Base-by-base conservation (phyloP, 2,329 filamentous ascomycete genomes). In the Colletotrichum karsti region DNA sequence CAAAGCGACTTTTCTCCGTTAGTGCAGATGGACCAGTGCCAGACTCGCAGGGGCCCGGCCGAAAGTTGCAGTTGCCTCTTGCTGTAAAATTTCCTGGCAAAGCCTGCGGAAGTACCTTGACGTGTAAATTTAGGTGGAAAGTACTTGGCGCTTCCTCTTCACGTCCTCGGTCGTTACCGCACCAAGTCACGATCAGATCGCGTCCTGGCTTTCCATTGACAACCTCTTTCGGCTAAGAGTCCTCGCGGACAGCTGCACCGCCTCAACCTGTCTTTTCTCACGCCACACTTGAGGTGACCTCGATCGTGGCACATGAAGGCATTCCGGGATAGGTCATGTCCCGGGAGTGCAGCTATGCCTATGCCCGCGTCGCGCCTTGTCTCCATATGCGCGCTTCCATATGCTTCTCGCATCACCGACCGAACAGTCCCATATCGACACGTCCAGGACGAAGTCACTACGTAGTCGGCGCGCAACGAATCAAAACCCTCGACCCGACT, bases 171-270 rank as follows among this genome's bases (percentile, higher is more conserved):
- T 42, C 22, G 24, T 20, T 41, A 8, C 30, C 33, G 18, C 33
- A 50, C 56, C 44, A 30, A 51, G 56, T 41, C 56, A 51, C 44
- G 57, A 60, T 60, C 57, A 22, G 44, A 60, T 30, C 44, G 57
- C 57, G 57, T 60, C 44, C 26, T 41, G 57, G 10, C 33, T 13
- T 9, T 13, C 33, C 22, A n/a, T 46, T 15, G 41, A 20, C 41
- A 26, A 20, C 33, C 15, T 24, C 30, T n/a, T n/a, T n/a, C n/a
- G n/a, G n/a, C n/a, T n/a, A n/a, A n/a, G n/a, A n/a, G n/a, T n/a
- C n/a, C n/a, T n/a, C n/a, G n/a, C n/a, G n/a, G n/a, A n/a, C n/a
- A n/a, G 26, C n/a, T 20, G 55, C 55, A 58, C 55, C 55, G 55
- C 55, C 55, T 48, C 55, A 53, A 13, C 33, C 15, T 5, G 20